Conservation (phyloP, 2,329 filamentous ascomycete species). For the Calonectria hongkongensis region DNA sequence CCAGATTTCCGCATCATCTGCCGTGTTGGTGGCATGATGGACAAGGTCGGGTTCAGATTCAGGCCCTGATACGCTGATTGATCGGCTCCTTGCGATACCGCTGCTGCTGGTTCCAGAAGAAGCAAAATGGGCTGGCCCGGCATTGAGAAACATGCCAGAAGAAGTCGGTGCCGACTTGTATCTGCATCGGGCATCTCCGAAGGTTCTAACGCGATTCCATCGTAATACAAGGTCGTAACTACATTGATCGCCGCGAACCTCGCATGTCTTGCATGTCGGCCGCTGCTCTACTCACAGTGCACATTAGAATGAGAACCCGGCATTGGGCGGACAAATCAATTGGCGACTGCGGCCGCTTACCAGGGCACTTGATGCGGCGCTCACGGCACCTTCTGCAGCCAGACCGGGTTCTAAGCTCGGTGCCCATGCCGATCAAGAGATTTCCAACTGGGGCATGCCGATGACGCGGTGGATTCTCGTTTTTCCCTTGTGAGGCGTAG, state of each 20-base stretch:
- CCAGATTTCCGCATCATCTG: neutral
- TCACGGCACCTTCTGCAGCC: conserved; percentile 15
- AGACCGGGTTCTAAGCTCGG: conserved; percentile 16
- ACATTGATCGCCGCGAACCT: conserved; percentile 48
- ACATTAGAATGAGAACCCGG: conserved; percentile 19
- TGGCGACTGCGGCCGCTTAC: neutral
- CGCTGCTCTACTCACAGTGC: conserved; percentile 41
- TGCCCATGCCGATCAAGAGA: neutral
- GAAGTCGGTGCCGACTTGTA: conserved; percentile 6
- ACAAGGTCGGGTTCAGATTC: neutral
- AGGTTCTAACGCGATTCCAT: conserved; percentile 45
- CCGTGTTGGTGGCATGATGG: neutral
- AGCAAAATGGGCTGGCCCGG: neutral
- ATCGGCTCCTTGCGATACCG: neutral
- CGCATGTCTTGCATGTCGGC: conserved; percentile 48
- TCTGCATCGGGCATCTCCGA: neutral
- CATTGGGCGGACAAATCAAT: neutral
- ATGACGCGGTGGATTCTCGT: conserved; percentile 8
- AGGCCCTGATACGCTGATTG: neutral
- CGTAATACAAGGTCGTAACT: conserved; percentile 50
- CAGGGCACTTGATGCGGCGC: conserved; percentile 17
- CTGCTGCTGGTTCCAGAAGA: neutral
- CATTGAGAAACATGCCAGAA: conserved; percentile 25
- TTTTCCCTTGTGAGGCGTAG: conserved; percentile 7
- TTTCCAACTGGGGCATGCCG: neutral